Percentiles rank a stretch among this genome's conserved stretches.
Conservation (phyloP, 78 protist genomes). For the Protostelium mycophagum region DNA sequence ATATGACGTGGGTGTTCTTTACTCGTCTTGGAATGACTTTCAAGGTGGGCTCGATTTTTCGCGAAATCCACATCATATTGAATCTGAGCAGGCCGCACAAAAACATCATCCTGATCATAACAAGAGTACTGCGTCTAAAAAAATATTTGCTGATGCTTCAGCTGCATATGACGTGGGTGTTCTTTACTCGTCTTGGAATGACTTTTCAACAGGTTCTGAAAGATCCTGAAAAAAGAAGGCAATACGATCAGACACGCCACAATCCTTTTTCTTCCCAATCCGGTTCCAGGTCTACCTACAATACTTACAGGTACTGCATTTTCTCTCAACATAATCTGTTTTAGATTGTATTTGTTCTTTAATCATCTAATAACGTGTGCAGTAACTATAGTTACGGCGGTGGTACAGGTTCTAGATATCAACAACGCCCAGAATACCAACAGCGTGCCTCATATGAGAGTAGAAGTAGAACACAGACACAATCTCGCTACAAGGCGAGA, state of each 20-base stretch:
- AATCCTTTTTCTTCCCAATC: too few species aligned
- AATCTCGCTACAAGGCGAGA: background rate
- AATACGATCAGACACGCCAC: background rate
- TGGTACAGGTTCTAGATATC: background rate
- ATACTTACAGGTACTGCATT: too few species aligned
- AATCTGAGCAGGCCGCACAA: background rate
- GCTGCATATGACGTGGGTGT: background rate
- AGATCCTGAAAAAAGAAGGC: background rate
- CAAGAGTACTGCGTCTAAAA: background rate
- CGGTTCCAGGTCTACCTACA: too few species aligned
- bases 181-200: background rate
- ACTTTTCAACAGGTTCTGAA: background rate
- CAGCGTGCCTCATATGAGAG: background rate
- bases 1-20: background rate
- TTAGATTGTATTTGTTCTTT: too few species aligned
- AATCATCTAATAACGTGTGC: too few species aligned
- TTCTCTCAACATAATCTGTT: too few species aligned
- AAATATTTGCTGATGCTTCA: background rate
- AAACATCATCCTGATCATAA: background rate
- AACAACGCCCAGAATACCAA: background rate
- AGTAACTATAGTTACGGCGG: background rate
- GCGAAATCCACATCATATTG: background rate
- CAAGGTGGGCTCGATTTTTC: background rate
- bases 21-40: background rate
- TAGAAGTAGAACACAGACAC: background rate